Base-by-base conservation (phyloP, 2,329 filamentous ascomycete species). In the Ceratocystis smalleyi region DNA sequence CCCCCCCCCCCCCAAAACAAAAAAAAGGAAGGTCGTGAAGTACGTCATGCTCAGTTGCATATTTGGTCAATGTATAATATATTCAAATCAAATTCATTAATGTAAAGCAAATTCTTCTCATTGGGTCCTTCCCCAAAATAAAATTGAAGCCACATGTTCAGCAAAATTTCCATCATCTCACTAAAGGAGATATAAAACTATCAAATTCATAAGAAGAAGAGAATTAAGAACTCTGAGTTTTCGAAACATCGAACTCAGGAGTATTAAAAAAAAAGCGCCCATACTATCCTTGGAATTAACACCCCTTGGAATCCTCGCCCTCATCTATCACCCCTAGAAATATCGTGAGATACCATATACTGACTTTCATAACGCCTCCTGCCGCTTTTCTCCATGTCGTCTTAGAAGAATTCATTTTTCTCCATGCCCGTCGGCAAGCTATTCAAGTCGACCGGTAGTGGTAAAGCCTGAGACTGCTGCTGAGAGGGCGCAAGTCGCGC, bases 331-430 rank as follows among this genome's bases (percentile, higher is more conserved):
- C 32, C 32, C 32, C 32, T 5, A 0, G 10, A 40, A 40, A 15
- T 15, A 40, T 40, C 35, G 0, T 40, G 35, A 40, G 10, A 40
- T 3, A 40, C 35, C 35, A 3, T 15, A 47, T 51, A 43, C 61
- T 64, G 65, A 61, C 57, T 62, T 45, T 27, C 59, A 47, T 49
- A 51, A 49, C 59, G 66, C 35, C 49, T 10, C 24, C 8, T 32
- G 49, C 40, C 43, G 27, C 45, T 32, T 32, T 32, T 8, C 30
- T 32, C 5, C 27, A 32, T 32, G 27, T 43, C 61, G 47, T 17
- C 35, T 71, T 73, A 83, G 68, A 83, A 79, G 79, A 84, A 79
- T 72, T 83, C 80, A 70, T 76, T 81, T 63, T 74, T 74, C 68
- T 80, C 76, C 43, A 83, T 71, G 0, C 81, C 81, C 12, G 79